A percentile compares a stretch with the other conserved stretches of the same genome.
Evolutionary conservation across 805 yeast genomes (phyloP).

Genomic region (Starmera quercuum): DNA sequence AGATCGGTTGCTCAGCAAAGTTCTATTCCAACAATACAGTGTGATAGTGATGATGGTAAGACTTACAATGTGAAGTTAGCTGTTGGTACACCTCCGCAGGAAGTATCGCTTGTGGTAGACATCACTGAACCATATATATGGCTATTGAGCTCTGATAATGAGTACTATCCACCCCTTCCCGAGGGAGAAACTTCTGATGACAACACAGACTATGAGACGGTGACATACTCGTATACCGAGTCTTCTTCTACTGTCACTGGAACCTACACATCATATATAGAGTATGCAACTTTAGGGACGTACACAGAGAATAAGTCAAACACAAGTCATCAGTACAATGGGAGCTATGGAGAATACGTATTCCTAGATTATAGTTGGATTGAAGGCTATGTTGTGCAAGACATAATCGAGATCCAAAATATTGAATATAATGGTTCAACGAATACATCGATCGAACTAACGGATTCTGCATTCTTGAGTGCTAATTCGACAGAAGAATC

Average conservation of each 20-base stretch:
- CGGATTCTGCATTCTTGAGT: not conserved
- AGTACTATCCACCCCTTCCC: not conserved
- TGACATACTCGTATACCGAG: no score
- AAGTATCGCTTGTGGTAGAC: conserved; percentile 24
- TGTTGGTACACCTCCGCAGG: conserved; percentile 25
- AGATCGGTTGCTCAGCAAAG: not conserved
- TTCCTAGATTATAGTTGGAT: conserved; percentile 10
- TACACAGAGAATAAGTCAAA: conserved; percentile 7
- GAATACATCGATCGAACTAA: not conserved
- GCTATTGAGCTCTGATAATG: conserved; percentile 18
- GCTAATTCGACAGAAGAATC: not conserved
- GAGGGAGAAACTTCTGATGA: not conserved
- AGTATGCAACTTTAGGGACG: conserved; percentile 10
- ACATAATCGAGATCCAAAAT: not conserved
- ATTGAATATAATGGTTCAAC: not conserved
- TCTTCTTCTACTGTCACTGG: not conserved
- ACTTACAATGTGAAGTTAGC: conserved; percentile 25
- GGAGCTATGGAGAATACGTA: not conserved
- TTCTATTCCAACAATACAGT: conserved; percentile 8
- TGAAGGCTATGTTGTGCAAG: conserved; percentile 14
- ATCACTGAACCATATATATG: conserved; percentile 31
- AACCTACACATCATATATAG: not conserved
- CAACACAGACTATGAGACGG: no score
- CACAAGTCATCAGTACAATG: not conserved
- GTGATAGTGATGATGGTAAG: conserved; percentile 1